These are phyloP conservation scores for Ilyonectria sp. DNA, from an alignment of 2,329 filamentous ascomycete genomes.

Conservation along the genomic window DNA sequence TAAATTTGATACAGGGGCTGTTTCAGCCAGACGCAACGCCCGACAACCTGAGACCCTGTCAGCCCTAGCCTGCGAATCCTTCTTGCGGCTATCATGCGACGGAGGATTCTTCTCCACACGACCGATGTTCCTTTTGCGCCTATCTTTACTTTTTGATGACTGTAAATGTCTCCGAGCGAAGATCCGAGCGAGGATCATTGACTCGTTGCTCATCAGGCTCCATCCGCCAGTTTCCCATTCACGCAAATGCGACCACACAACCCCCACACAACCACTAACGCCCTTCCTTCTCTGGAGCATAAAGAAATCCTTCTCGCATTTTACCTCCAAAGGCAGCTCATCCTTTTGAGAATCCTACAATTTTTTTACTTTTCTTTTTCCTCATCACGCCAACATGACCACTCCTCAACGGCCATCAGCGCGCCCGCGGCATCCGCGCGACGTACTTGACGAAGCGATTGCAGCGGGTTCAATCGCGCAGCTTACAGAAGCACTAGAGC, in stretches of 20 bases:
- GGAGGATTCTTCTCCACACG: background rate
- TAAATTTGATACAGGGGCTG: background rate
- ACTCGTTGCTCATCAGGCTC: background rate
- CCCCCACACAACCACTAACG: background rate
- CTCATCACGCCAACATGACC: background rate
- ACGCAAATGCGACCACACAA: background rate
- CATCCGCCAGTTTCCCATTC: background rate
- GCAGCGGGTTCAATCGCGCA: background rate
- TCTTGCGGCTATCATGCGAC: background rate
- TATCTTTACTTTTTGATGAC: too few species aligned
- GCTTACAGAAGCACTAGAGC: background rate
- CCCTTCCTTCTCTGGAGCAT: background rate
- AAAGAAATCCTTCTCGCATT: background rate
- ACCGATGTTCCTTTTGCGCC: background rate
- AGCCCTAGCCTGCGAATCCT: background rate
- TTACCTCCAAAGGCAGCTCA: background rate
- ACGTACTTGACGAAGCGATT: background rate
- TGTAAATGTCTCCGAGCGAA: background rate
- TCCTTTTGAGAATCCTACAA: background rate
- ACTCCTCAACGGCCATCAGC: background rate
- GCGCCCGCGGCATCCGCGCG: background rate
- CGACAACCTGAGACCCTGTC: background rate
- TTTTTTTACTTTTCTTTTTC: background rate
- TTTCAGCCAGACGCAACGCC: background rate
- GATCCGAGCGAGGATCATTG: background rate